Conservation (phyloP, 306 rosid species). For the Datisca glomerata region DNA sequence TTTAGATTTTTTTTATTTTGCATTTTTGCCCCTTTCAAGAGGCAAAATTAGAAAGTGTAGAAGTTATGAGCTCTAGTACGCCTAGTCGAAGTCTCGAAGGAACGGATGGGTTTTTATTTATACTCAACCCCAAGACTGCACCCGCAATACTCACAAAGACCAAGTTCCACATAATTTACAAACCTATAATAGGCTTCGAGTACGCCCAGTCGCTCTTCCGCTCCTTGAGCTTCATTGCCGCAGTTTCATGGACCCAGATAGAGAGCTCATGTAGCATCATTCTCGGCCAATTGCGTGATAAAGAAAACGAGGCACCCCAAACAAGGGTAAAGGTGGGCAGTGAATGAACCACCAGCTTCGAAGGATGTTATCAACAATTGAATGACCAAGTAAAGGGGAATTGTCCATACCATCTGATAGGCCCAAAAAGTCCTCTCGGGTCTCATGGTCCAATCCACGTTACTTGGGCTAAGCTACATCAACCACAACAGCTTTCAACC, state of each 20-base stretch:
- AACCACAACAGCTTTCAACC: too few relatives aligned
- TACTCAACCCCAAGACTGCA: conserved; percentile 33
- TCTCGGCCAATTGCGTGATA: conserved; percentile 48
- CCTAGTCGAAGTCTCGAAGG: conserved; percentile 79
- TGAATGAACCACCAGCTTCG: conserved; percentile 40
- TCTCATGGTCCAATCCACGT: too few relatives aligned
- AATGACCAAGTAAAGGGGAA: conserved; percentile 40
- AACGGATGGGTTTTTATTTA: conserved; percentile 40
- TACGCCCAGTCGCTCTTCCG: conserved; percentile 67
- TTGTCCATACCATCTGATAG: conserved; percentile 29
- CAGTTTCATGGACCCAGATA: conserved; percentile 59
- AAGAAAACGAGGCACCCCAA: conserved; percentile 37
- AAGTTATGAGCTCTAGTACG: too few relatives aligned
- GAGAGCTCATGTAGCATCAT: conserved; percentile 70
- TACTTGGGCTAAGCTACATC: too few relatives aligned
- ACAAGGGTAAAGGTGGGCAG: conserved; percentile 31
- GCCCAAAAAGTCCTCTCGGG: too few relatives aligned
- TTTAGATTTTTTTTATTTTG: too few relatives aligned
- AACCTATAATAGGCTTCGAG: conserved; percentile 44
- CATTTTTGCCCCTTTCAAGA: too few relatives aligned
- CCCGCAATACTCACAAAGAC: conserved; percentile 35
- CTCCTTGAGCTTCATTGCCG: conserved; percentile 76
- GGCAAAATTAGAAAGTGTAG: too few relatives aligned
- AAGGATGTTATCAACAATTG: conserved; percentile 24
- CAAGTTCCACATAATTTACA: conserved; percentile 64